Percentiles rank a stretch among this genome's conserved stretches.
phyloP scores from a whole-genome alignment of 1,284 basidiomycete genomes.

The Ganoderma meredithae region DNA sequence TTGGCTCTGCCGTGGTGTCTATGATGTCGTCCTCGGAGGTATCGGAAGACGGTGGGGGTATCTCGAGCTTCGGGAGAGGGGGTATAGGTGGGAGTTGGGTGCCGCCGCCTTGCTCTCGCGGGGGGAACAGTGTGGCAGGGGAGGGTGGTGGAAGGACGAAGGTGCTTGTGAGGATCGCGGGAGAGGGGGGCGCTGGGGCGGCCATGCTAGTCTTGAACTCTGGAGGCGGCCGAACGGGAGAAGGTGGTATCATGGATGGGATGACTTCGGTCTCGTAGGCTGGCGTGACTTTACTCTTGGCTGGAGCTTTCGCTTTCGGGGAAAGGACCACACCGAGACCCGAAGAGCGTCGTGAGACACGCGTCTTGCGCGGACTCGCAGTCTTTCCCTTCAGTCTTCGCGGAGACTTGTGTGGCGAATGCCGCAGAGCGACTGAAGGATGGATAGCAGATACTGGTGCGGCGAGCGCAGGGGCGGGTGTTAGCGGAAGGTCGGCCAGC shows the following conservation, averaged over 20 bases:
- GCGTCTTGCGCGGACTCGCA: slow-evolving; percentile 47
- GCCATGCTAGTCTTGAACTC: slow-evolving; percentile 40
- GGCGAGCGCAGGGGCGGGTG: slow-evolving; percentile 41
- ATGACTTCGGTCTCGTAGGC: slow-evolving; percentile 75
- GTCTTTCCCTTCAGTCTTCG: slow-evolving; percentile 50
- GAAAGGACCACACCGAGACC: slow-evolving; percentile 33
- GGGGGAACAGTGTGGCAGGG: slow-evolving; percentile 56
- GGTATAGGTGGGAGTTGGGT: slow-evolving; percentile 32
- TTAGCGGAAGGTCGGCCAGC: slow-evolving; percentile 62
- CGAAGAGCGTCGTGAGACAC: slow-evolving; percentile 55
- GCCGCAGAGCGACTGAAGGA: slow-evolving; percentile 2
- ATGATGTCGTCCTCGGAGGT: slow-evolving; percentile 22
- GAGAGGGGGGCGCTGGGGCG: slow-evolving; percentile 28
- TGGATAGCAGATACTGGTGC: neutral
- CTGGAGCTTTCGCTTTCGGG: slow-evolving; percentile 25
- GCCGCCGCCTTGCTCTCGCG: slow-evolving; percentile 20
- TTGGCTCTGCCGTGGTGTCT: slow-evolving; percentile 18
- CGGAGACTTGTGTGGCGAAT: slow-evolving; percentile 43
- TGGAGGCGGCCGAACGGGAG: slow-evolving; percentile 31
- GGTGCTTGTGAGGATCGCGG: slow-evolving; percentile 54
- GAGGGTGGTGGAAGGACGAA: slow-evolving; percentile 80
- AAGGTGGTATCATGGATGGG: slow-evolving; percentile 42
- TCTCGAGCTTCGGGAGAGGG: slow-evolving; percentile 31
- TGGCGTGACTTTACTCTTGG: slow-evolving; percentile 48
- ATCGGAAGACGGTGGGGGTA: slow-evolving; percentile 24